Base-by-base conservation (phyloP, 139 green algal species). In the Coelastrella sp. region DNA sequence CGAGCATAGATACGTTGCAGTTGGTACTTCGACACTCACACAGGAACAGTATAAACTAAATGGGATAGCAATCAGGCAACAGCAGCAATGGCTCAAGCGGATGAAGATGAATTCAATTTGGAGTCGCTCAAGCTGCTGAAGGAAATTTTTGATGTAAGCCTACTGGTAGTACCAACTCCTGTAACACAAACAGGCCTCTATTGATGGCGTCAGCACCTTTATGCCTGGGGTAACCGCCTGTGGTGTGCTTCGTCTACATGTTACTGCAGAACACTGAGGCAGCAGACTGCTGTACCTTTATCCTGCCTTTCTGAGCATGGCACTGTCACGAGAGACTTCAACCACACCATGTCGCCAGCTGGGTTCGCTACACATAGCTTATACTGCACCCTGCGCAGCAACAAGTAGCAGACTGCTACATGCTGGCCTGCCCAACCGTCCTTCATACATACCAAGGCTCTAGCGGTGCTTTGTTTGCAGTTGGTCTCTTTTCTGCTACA, bases 101-200 rank as follows among this genome's bases (percentile, higher is more conserved):
- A 71, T 57, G 93, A 97, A 68, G 92, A 96, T 22, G 94, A 97
- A 65, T 95, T 97, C 58, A 97, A 97, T 79, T 85, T 97, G 19
- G 92, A 96, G 20, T 93, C 95, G 77, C 89, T 98, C 4, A 94
- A 96, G 59, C 68, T 93, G 14, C 93, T 98, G 57, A 98, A 97
- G 79, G 64, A 93, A 4, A 93, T 97, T 5, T 98, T 98, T 84
- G 95, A 98, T 86, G 96, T 97, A 78, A 58, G 88, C 47, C 19
- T 54, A 54, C 47, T 22, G 56, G 5, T 19, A n/a, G 32, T 47
- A 47, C 32, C 1, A 47, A 47, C 0, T 47, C 32, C 32, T 47
- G 32, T 47, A 47, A 47, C 32, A 47, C 32, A 47, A 47, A 47
- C 1, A 1, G 32, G 32, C 1, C 32, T 47, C 32, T 47, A 47